These are phyloP conservation scores for Fusarium ambrosium DNA, from an alignment of 2,329 filamentous ascomycete genomes.

Conservation along the genomic window DNA sequence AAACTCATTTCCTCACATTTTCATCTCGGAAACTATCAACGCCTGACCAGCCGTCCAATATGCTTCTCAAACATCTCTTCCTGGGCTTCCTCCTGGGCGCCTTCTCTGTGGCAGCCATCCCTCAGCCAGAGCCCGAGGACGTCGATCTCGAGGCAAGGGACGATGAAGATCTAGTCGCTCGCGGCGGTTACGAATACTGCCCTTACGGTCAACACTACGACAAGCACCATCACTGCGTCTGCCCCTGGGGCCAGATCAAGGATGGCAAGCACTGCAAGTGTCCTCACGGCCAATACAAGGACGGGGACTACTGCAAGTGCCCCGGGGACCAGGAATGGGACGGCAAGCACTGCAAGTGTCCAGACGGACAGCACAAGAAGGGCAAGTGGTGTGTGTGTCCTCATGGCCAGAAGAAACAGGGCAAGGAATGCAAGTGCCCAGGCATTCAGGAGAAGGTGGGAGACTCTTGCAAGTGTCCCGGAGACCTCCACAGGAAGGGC, in stretches of 20 bases:
- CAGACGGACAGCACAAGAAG: neutral
- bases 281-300: neutral
- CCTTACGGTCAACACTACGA: constrained; percentile 2
- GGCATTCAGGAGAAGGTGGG: neutral
- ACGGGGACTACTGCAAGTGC: neutral
- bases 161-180: neutral
- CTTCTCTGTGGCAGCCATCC: neutral
- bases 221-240: neutral
- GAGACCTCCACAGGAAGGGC: neutral
- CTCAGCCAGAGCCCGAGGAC: neutral
- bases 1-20: neutral
- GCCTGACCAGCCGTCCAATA: neutral
- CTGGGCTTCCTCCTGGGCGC: neutral
- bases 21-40: neutral
- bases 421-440: neutral
- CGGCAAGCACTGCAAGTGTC: neutral
- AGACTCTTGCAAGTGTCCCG: neutral
- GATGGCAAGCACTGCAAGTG: constrained; percentile 1
- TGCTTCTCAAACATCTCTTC: constrained; percentile 1
- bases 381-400: neutral
- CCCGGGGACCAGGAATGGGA: neutral
- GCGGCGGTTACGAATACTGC: neutral
- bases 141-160: neutral
- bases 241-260: constrained; percentile 3
- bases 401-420: neutral